Conservation (phyloP, 768 basidiomycete genomes). For the Tubosaeta sp. region DNA sequence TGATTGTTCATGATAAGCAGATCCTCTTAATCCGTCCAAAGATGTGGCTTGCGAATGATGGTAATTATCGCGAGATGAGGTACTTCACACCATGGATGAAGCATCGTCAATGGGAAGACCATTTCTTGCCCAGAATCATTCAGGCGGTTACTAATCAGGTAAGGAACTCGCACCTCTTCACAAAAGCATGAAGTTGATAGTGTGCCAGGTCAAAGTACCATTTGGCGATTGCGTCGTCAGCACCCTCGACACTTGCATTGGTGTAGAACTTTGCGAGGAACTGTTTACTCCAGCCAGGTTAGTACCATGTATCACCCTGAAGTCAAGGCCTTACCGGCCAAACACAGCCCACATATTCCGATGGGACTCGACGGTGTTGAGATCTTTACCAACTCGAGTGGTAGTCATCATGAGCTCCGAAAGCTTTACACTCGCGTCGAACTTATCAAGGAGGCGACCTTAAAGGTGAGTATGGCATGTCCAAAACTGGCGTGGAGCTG, state of each 20-base stretch:
- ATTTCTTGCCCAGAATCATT: constrained; percentile 87
- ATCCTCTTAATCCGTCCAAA: constrained; percentile 96
- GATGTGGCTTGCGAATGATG: constrained; percentile 99
- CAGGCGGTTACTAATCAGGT: constrained; percentile 88
- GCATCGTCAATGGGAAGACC: constrained; percentile 85
- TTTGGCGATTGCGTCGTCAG: constrained; percentile 96
- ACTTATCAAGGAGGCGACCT: constrained; percentile 93
- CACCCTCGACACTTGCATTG: constrained; percentile 92
- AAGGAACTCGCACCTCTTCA: neutral
- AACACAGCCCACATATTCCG: constrained; percentile 81
- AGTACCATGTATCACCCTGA: neutral
- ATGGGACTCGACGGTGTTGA: constrained; percentile 99
- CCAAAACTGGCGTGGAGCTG: neutral
- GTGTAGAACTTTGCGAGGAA: constrained; percentile 96
- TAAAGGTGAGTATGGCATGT: constrained; percentile 55
- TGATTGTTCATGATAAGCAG: constrained; percentile 80
- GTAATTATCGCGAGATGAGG: constrained; percentile 87
- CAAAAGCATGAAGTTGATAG: neutral
- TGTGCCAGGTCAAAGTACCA: constrained; percentile 73
- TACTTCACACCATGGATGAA: constrained; percentile 97
- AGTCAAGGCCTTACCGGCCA: neutral
- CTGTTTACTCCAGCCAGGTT: constrained; percentile 95
- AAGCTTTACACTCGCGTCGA: constrained; percentile 90
- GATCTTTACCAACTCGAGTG: constrained; percentile 98
- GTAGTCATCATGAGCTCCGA: constrained; percentile 97